These are phyloP conservation scores for Rutstroemia sydowiana DNA, from an alignment of 2,329 filamentous ascomycete genomes.

Conservation along the genomic window DNA sequence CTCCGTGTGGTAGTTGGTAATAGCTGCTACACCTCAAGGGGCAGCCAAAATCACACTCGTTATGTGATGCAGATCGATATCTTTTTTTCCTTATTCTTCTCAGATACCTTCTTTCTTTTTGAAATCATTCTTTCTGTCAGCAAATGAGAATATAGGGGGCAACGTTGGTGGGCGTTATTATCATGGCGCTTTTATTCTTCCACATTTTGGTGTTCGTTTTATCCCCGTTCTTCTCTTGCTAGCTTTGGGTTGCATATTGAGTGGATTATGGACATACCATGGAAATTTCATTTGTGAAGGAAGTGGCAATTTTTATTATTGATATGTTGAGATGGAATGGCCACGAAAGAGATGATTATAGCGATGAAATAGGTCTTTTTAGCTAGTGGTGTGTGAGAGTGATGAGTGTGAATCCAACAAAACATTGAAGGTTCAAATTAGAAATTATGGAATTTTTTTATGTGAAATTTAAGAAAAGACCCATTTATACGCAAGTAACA, in stretches of 20 bases:
- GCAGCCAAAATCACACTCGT: slow-evolving; percentile 22
- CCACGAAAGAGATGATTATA: neutral
- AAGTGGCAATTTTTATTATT: slow-evolving; percentile 7
- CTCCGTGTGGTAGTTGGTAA: slow-evolving; percentile 21
- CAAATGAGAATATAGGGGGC: slow-evolving; percentile 18
- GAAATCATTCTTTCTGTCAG: slow-evolving; percentile 13
- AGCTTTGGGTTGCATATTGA: slow-evolving; percentile 17
- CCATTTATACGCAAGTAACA: too few relatives aligned
- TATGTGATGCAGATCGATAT: slow-evolving; percentile 14
- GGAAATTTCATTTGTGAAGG: slow-evolving; percentile 16
- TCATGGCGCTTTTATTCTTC: slow-evolving; percentile 10
- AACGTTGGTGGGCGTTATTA: slow-evolving; percentile 15
- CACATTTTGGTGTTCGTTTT: neutral
- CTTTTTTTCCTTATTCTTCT: too few relatives aligned
- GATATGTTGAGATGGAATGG: neutral
- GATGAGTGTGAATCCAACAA: slow-evolving; percentile 1
- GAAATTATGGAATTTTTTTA: too few relatives aligned
- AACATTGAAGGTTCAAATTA: too few relatives aligned
- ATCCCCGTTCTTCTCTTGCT: slow-evolving; percentile 6
- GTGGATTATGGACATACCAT: slow-evolving; percentile 21
- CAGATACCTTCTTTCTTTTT: slow-evolving; percentile 12
- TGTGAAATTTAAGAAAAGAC: too few relatives aligned
- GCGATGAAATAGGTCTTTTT: slow-evolving; percentile 3
- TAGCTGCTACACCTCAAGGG: slow-evolving; percentile 8
- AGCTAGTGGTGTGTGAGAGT: too few relatives aligned